Evolutionary conservation across 208 protist species (phyloP).

Genomic region (Trichomonas gallinae): DNA sequence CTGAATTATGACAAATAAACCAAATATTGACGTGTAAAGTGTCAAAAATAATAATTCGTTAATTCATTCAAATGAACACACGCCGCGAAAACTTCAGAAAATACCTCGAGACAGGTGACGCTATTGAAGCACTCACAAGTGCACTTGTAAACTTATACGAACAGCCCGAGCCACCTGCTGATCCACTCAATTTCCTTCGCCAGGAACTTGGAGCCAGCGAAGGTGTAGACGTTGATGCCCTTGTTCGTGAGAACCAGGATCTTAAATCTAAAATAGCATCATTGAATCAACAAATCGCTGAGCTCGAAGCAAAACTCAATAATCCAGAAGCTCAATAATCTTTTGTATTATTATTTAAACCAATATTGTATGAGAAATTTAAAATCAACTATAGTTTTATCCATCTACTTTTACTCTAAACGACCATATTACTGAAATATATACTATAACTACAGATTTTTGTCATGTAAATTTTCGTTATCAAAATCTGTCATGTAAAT

Average conservation of each 20-base stretch:
- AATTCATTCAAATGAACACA: background rate
- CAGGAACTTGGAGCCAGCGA: background rate
- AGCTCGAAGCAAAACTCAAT: background rate
- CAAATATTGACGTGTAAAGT: too few species aligned
- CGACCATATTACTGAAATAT: too few species aligned
- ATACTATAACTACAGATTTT: too few species aligned
- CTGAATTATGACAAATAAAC: too few species aligned
- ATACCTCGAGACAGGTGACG: background rate
- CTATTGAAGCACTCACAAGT: background rate
- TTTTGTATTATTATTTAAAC: background rate
- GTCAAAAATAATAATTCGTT: background rate
- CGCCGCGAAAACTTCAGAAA: background rate
- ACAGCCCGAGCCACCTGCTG: background rate
- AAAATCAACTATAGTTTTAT: too few species aligned
- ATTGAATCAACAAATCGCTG: background rate
- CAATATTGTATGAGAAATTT: background rate
- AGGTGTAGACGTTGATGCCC: background rate
- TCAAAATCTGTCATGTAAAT: too few species aligned
- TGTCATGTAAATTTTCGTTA: too few species aligned
- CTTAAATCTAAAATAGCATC: background rate
- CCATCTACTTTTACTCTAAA: too few species aligned
- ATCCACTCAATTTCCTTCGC: background rate
- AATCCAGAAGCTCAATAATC: background rate
- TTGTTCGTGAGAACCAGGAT: background rate
- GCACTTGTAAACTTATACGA: background rate